A percentile compares a stretch with the other conserved stretches of the same genome.
Conservation (phyloP, 805 yeast genomes). For the Lipomyces starkeyi region DNA sequence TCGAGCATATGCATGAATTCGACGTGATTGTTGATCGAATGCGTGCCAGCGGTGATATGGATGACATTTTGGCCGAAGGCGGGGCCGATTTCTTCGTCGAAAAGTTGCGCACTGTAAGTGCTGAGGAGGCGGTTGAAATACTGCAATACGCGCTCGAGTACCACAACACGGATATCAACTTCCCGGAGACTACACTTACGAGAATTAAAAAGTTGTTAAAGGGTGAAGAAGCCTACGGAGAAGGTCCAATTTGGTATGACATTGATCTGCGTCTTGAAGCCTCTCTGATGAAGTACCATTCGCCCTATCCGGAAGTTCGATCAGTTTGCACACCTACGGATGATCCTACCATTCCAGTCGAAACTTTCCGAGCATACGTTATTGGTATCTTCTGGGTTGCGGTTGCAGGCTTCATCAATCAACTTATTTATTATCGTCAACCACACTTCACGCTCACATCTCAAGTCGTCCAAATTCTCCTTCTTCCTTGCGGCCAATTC, state of each 20-base stretch:
- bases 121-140: slow-evolving; percentile 49
- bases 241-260: slow-evolving; percentile 28
- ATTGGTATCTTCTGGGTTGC: slow-evolving; percentile 59
- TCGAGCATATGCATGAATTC: slow-evolving; percentile 13
- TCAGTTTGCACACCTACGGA: slow-evolving; percentile 45
- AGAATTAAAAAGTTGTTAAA: slow-evolving; percentile 44
- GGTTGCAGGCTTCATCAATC: slow-evolving; percentile 62
- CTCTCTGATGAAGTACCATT: slow-evolving; percentile 50
- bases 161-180: slow-evolving; percentile 54
- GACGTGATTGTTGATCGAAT: slow-evolving; percentile 29
- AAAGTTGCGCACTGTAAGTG: slow-evolving; percentile 48
- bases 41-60: slow-evolving; percentile 36
- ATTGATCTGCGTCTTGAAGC: slow-evolving; percentile 53
- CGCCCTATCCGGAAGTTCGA: slow-evolving; percentile 66
- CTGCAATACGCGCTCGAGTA: slow-evolving; percentile 49
- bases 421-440: slow-evolving; percentile 61
- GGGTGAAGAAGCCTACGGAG: slow-evolving; percentile 41
- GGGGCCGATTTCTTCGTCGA: slow-evolving; percentile 51
- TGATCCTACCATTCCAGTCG: slow-evolving; percentile 54
- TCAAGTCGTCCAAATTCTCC: slow-evolving; percentile 62
- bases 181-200: slow-evolving; percentile 49
- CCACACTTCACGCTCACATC: slow-evolving; percentile 60
- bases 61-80: slow-evolving; percentile 28
- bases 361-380: slow-evolving; percentile 61
- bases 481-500: slow-evolving; percentile 62